These are phyloP conservation scores for Cryptococcus maquisensis DNA, from an alignment of 1,284 basidiomycete species.

Conservation along the genomic window DNA sequence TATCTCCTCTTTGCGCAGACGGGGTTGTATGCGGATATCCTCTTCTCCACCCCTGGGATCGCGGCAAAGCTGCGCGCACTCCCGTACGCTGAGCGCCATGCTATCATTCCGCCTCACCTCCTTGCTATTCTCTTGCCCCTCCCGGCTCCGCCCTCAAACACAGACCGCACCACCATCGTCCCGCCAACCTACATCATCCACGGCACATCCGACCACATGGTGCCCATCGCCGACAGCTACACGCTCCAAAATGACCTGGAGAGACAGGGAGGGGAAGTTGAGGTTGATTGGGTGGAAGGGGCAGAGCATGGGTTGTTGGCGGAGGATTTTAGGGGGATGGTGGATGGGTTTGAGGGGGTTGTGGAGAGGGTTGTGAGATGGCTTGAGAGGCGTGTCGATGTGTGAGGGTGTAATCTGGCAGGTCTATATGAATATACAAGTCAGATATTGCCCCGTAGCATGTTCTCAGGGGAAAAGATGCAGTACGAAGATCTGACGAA, in stretches of 20 bases:
- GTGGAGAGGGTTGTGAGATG: too few relatives aligned
- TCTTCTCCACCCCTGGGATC: conserved; percentile 5
- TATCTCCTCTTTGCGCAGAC: background rate
- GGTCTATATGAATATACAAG: too few relatives aligned
- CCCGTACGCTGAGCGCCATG: conserved; percentile 1
- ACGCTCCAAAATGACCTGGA: conserved; percentile 1
- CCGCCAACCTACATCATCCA: conserved; percentile 2
- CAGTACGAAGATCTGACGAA: too few relatives aligned
- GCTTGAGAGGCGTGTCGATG: too few relatives aligned
- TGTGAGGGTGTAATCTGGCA: too few relatives aligned
- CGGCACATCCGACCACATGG: conserved; percentile 7
- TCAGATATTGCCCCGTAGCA: too few relatives aligned
- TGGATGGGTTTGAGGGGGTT: too few relatives aligned
- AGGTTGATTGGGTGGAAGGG: conserved; percentile 8
- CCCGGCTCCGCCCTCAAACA: too few relatives aligned
- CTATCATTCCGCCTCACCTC: background rate
- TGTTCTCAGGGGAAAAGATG: too few relatives aligned
- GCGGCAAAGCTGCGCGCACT: background rate
- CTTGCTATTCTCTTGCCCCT: conserved; percentile 1
- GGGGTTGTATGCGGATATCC: conserved; percentile 3
- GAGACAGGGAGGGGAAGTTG: background rate
- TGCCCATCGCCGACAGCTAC: conserved; percentile 1
- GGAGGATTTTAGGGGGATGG: too few relatives aligned
- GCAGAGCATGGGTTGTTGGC: conserved; percentile 6
- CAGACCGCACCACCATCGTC: background rate